phyloP scores from a whole-genome alignment of 129 eudicot species.

The Helianthus tuberosus region DNA sequence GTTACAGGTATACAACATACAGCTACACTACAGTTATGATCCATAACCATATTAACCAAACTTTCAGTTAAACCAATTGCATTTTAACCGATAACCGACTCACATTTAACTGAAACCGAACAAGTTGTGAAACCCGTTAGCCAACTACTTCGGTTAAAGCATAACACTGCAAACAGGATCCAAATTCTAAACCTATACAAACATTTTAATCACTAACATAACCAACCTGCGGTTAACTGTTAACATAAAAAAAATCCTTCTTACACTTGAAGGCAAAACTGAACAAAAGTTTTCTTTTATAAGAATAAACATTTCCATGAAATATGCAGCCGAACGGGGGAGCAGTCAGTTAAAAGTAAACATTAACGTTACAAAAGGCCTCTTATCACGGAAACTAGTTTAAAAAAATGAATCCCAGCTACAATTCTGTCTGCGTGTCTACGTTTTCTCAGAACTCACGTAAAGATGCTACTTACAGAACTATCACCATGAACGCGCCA shows the following conservation, averaged over 20 bases:
- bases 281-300: background rate
- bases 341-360: background rate
- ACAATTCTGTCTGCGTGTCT: background rate
- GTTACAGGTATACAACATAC: background rate
- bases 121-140: background rate
- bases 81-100: background rate
- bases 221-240: background rate
- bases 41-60: background rate
- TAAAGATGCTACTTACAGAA: slow-evolving; percentile 80
- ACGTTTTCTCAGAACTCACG: slow-evolving; percentile 32
- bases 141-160: background rate
- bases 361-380: background rate
- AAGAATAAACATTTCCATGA: background rate
- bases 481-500: slow-evolving; percentile 90
- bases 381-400: background rate
- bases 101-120: background rate
- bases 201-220: background rate
- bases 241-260: background rate
- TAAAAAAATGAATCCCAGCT: background rate
- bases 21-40: background rate
- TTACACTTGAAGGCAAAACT: background rate
- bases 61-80: background rate
- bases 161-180: background rate
- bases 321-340: background rate
- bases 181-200: background rate